These are phyloP conservation scores for Vigna hirtella DNA, from an alignment of 306 rosid genomes.

Conservation along the genomic window DNA sequence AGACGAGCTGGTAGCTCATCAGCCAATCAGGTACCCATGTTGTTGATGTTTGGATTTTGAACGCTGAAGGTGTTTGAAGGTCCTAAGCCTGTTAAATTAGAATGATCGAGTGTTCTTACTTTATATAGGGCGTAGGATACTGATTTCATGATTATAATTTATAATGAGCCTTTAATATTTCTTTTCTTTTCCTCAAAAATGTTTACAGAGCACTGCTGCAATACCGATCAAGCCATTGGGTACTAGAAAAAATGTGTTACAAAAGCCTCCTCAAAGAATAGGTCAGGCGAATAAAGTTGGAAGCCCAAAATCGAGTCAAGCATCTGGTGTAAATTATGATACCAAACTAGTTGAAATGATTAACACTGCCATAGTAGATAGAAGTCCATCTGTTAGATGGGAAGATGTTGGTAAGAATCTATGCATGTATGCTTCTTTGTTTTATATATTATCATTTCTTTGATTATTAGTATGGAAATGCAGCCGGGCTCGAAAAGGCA, in stretches of 20 bases:
- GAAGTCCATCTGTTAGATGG: slow-evolving; percentile 96
- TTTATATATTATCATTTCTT: slow-evolving; percentile 28
- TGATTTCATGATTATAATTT: slow-evolving; percentile 37
- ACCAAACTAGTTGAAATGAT: slow-evolving; percentile 88
- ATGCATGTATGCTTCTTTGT: slow-evolving; percentile 17
- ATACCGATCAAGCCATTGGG: slow-evolving; percentile 50
- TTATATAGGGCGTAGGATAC: background rate
- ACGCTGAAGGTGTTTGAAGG: background rate
- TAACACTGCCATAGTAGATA: slow-evolving; percentile 89
- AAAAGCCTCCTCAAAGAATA: slow-evolving; percentile 51
- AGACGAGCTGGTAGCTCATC: slow-evolving; percentile 78
- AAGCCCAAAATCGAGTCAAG: slow-evolving; percentile 65
- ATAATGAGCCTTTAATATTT: slow-evolving; percentile 24
- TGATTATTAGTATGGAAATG: slow-evolving; percentile 50
- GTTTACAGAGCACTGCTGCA: slow-evolving; percentile 63
- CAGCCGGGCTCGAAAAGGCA: slow-evolving; percentile 98
- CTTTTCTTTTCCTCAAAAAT: slow-evolving; percentile 35
- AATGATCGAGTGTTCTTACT: slow-evolving; percentile 7
- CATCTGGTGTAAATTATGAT: slow-evolving; percentile 63
- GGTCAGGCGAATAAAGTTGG: slow-evolving; percentile 60
- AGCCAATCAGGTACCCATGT: slow-evolving; percentile 63
- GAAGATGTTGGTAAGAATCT: slow-evolving; percentile 86
- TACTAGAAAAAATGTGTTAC: slow-evolving; percentile 57
- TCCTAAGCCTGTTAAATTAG: background rate
- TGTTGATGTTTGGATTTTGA: background rate